phyloP scores from a whole-genome alignment of 306 rosid species.

The Castanospermum australe region DNA sequence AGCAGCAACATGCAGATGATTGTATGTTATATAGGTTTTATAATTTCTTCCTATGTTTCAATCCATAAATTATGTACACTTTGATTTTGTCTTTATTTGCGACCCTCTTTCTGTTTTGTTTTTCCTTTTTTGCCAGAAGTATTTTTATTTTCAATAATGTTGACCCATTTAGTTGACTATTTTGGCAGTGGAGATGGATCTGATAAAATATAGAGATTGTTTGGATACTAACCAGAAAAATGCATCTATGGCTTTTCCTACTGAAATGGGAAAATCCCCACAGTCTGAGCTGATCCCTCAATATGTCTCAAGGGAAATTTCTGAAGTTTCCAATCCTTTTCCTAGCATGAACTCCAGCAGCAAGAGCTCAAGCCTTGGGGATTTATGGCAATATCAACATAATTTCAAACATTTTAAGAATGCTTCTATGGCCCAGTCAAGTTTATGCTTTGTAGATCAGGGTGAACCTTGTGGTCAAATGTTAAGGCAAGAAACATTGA shows the following conservation, averaged over 20 bases:
- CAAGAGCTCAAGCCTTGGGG: conserved; percentile 15
- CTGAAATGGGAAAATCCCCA: neutral
- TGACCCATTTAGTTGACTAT: neutral
- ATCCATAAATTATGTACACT: neutral
- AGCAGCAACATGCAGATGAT: conserved; percentile 25
- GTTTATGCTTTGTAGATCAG: neutral
- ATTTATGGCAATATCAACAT: conserved; percentile 18
- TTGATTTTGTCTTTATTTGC: neutral
- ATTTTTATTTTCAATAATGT: neutral
- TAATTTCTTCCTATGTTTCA: conserved; percentile 1
- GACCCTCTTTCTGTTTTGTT: neutral
- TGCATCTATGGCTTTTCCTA: conserved; percentile 5
- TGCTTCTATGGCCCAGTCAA: neutral
- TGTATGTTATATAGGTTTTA: conserved; percentile 11
- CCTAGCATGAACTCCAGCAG: neutral
- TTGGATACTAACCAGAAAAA: conserved; percentile 14
- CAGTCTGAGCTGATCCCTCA: conserved; percentile 12
- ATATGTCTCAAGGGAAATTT: neutral
- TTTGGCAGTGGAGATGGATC: conserved; percentile 17
- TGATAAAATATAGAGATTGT: neutral
- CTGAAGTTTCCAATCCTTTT: conserved; percentile 5
- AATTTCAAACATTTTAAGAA: neutral
- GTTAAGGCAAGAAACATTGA: neutral
- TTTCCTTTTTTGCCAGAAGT: neutral
- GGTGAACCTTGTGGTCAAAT: neutral